Evolutionary conservation across 371 early-diverging fungal species (phyloP), one percentile per base, ranked within the genome.

Genomic region (Smittium mucronatum): DNA sequence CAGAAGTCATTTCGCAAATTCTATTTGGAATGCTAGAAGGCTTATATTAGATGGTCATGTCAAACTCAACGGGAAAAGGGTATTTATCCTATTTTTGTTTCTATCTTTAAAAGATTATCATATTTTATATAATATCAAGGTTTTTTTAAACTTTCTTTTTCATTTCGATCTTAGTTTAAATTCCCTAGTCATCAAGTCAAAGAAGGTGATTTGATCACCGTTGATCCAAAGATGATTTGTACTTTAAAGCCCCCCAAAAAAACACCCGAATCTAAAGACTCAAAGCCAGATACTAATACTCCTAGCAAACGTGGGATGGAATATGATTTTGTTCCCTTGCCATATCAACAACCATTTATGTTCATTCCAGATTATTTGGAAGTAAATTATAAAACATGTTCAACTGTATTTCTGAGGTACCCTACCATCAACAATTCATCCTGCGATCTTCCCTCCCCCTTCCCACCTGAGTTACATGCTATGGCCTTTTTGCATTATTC

Each of bases 351-450:
- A 73, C 95, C 96, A n/a, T 94, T 89, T 85, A 85, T 96, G 86
- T 97, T 95, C 77, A 84, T 92, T 21, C 97, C 97, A 28, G 89
- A 92, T 70, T 97, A 97, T 77, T 89, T 96, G 57, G 96, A 97
- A 83, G 96, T 96, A 73, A 89, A 93, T 82, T 97, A 93, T 82
- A 87, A 87, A 75, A 93, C 92, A 16, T 93, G 93, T 84, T 89
- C 90, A 35, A 81, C 87, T 28, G 87, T 93, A 61, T 93, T 93
- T 76, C 79, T 97, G 69, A 88, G 95, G 69, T 78, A 88, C 36
- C 96, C 97, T 32, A 85, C 92, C 64, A 89, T 91, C 25, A 85
- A 91, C 76, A 93, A 95, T 34, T 85, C 87, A 70, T 80, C 83
- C 63, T 87, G 91, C 64, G 97, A 97, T 81, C 86, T 97, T 65